Percentiles rank a stretch among this genome's conserved stretches.
Conservation (phyloP, 176 grass and related monocot genomes). For the Oropetium thomaeum region DNA sequence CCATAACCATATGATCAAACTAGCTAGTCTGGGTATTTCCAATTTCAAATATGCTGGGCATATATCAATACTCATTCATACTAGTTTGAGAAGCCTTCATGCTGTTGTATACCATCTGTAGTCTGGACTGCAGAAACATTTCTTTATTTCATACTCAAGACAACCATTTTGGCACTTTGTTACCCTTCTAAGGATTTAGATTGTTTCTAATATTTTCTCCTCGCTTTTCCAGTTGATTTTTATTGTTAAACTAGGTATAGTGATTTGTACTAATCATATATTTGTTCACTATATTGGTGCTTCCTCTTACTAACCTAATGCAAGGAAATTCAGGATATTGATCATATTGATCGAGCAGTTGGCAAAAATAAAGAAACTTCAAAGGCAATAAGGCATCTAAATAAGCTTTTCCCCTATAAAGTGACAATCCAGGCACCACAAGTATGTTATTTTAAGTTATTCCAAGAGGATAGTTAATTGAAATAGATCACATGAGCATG, state of each 20-base stretch:
- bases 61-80: background rate
- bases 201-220: background rate
- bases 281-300: constrained; percentile 12
- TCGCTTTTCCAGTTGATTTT: background rate
- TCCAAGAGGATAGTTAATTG: constrained; percentile 9
- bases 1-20: background rate
- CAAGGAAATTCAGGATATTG: constrained; percentile 64
- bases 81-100: background rate
- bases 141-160: background rate
- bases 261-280: background rate
- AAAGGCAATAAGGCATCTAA: constrained; percentile 77
- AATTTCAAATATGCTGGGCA: background rate
- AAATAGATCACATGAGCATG: constrained; percentile 17
- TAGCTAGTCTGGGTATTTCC: background rate
- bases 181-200: background rate
- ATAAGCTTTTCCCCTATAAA: constrained; percentile 95
- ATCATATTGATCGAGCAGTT: constrained; percentile 39
- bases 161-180: background rate
- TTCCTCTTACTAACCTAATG: constrained; percentile 31
- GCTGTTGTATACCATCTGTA: background rate
- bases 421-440: constrained; percentile 73
- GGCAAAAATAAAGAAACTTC: constrained; percentile 73
- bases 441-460: constrained; percentile 41
- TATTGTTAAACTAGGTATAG: background rate
- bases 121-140: background rate